Conservation (phyloP, 2,329 filamentous ascomycete genomes). For the Paramyrothecium roridum region DNA sequence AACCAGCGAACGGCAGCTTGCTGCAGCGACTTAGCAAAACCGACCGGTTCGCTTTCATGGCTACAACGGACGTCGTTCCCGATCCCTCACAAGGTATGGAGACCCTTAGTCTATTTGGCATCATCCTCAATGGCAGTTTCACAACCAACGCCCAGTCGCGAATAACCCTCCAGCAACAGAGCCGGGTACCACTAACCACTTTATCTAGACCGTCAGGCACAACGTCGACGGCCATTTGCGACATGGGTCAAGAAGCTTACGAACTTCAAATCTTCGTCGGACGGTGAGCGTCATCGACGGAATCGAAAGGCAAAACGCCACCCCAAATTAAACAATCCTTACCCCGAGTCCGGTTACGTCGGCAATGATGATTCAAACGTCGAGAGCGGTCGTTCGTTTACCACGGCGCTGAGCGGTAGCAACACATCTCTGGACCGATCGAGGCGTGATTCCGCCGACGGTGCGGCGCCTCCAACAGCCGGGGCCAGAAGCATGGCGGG, state of each 20-base stretch:
- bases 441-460: conserved; percentile 57
- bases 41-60: conserved; percentile 10
- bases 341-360: conserved; percentile 73
- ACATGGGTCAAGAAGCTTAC: conserved; percentile 93
- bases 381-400: conserved; percentile 52
- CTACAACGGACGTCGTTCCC: conserved; percentile 20
- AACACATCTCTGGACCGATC: conserved; percentile 58
- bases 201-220: conserved; percentile 59
- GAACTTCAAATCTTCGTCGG: conserved; percentile 75
- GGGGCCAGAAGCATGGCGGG: conserved; percentile 73
- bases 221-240: conserved; percentile 80
- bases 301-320: conserved; percentile 50
- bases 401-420: conserved; percentile 53
- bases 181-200: conserved; percentile 23
- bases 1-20: not conserved
- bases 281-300: conserved; percentile 44
- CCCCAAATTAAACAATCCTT: conserved; percentile 81
- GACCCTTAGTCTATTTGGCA: not conserved
- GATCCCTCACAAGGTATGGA: conserved; percentile 17
- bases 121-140: conserved; percentile 2
- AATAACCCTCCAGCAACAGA: conserved; percentile 2
- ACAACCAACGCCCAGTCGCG: conserved; percentile 3
- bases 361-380: conserved; percentile 19
- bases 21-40: not conserved
- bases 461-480: conserved; percentile 52